These are phyloP conservation scores for Zoysia pacifica DNA, from an alignment of 176 grass and related monocot genomes.

Conservation along the genomic window DNA sequence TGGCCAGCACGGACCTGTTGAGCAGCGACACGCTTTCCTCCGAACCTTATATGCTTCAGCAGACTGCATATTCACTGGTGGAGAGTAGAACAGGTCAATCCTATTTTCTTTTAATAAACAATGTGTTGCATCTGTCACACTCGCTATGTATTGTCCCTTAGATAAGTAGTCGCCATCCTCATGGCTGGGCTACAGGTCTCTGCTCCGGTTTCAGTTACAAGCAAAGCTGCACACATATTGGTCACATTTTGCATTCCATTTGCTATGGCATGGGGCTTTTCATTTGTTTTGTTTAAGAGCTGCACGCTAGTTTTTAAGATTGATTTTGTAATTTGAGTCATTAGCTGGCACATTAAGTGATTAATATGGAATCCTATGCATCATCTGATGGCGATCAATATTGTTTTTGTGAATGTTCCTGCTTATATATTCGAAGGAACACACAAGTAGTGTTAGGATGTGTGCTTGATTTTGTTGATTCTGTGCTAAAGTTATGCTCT, in stretches of 20 bases:
- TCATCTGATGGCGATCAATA: neutral
- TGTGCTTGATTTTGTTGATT: conserved; percentile 24
- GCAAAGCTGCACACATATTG: conserved; percentile 10
- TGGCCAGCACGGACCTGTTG: neutral
- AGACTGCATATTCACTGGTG: conserved; percentile 57
- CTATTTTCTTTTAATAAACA: neutral
- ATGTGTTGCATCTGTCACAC: neutral
- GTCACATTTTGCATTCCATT: neutral
- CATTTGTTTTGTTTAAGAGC: neutral
- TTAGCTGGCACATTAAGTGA: neutral
- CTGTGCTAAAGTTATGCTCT: neutral
- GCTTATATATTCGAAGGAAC: neutral
- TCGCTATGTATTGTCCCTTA: neutral
- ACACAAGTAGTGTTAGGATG: neutral
- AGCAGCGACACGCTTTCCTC: neutral
- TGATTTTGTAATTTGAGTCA: neutral
- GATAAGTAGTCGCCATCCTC: neutral
- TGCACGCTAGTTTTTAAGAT: neutral
- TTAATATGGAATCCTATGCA: neutral
- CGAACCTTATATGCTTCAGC: conserved; percentile 32
- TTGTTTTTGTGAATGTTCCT: conserved; percentile 8
- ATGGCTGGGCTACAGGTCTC: neutral
- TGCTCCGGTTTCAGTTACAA: conserved; percentile 13
- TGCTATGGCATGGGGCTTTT: neutral
- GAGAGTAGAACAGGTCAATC: conserved; percentile 57